phyloP scores from a whole-genome alignment of 495 filamentous ascomycete genomes.

The Hamigera avellanea region DNA sequence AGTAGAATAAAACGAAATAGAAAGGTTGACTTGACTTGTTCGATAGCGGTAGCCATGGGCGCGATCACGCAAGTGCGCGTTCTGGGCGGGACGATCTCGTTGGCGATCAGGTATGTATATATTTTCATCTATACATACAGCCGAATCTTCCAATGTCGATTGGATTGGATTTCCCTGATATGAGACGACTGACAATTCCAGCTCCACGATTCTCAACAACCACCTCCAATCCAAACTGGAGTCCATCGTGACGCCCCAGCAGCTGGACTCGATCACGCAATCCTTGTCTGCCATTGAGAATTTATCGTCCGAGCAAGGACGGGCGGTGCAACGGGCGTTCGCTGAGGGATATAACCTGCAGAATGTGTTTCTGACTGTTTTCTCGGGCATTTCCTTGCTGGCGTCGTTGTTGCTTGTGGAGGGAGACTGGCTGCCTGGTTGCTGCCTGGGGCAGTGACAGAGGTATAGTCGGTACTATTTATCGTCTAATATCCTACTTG shows the following conservation, averaged over 20 bases:
- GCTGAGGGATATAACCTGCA: slow-evolving; percentile 14
- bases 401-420: no score
- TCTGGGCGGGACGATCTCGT: slow-evolving; percentile 44
- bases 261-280: slow-evolving; percentile 17
- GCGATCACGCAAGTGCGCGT: slow-evolving; percentile 44
- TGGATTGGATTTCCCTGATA: no score
- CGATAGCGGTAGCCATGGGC: slow-evolving; percentile 39
- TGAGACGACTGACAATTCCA: no score
- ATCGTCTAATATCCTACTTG: no score
- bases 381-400: no score
- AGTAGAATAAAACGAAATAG: no score
- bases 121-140: no score
- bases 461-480: no score
- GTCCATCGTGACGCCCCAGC: slow-evolving; percentile 7
- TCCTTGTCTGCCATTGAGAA: slow-evolving; percentile 6
- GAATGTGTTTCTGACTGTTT: slow-evolving; percentile 19
- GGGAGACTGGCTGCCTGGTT: no score
- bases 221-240: slow-evolving; percentile 11
- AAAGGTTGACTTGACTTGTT: neutral
- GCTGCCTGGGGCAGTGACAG: no score
- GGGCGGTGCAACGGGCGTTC: slow-evolving; percentile 8
- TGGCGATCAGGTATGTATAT: slow-evolving; percentile 28
- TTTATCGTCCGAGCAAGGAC: slow-evolving; percentile 6
- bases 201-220: slow-evolving; percentile 25
- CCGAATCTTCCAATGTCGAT: no score